These are phyloP conservation scores for Cladosporium colombiae DNA, from an alignment of 2,329 filamentous ascomycete species.

Conservation along the genomic window DNA sequence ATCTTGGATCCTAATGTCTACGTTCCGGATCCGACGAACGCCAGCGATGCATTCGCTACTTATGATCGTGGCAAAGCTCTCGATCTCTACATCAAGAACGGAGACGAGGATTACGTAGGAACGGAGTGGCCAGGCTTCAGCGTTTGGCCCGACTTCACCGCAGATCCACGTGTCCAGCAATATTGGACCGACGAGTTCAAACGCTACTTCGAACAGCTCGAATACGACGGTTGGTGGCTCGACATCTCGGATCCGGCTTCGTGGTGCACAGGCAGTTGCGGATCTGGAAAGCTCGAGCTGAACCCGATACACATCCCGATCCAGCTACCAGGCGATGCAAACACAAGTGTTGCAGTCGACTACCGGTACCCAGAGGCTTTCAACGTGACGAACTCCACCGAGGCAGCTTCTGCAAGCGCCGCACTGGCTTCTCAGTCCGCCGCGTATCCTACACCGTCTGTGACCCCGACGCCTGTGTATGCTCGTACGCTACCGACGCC, in stretches of 20 bases:
- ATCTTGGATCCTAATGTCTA: conserved; percentile 66
- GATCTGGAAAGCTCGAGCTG: conserved; percentile 21
- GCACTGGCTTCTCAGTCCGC: conserved; percentile 23
- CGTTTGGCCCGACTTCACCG: conserved; percentile 19
- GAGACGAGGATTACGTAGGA: conserved; percentile 50
- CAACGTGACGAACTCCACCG: conserved; percentile 30
- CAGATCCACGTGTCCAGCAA: conserved; percentile 26
- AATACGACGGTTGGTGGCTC: conserved; percentile 30
- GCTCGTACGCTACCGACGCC: conserved; percentile 26
- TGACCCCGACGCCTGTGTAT: conserved; percentile 22
- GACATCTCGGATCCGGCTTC: conserved; percentile 27
- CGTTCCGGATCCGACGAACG: conserved; percentile 67
- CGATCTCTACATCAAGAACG: conserved; percentile 54
- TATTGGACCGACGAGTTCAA: conserved; percentile 32
- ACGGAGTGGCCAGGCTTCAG: conserved; percentile 24
- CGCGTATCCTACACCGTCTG: conserved; percentile 23
- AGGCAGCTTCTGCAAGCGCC: conserved; percentile 28
- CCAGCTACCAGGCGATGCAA: conserved; percentile 29
- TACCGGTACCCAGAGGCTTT: conserved; percentile 29
- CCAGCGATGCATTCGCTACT: conserved; percentile 56
- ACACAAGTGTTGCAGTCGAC: conserved; percentile 27
- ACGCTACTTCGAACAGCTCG: conserved; percentile 25
- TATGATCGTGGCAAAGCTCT: conserved; percentile 55
- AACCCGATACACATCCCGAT: conserved; percentile 31
- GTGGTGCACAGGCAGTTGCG: conserved; percentile 27